Base-by-base conservation (phyloP, 495 filamentous ascomycete species). In the Xylona heveae region DNA sequence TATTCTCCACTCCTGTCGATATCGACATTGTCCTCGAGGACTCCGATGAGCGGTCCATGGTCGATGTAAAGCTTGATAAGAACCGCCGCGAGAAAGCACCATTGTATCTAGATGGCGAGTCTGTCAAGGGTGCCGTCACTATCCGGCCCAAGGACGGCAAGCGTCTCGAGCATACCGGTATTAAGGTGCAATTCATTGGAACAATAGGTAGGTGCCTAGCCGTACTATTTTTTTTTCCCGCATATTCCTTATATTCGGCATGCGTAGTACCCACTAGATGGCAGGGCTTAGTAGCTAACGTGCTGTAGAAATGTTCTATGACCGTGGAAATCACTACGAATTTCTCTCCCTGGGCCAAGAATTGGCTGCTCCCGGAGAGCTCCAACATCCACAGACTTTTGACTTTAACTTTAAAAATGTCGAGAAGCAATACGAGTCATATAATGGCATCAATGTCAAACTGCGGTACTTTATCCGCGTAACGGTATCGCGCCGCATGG, bases 391-490 rank as follows among this genome's bases (percentile, higher is more conserved):
- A 21, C 90, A 95, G 57, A 91, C 83, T 25, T 94, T 92, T 61
- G 80, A 90, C 36, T 99, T 99, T 69, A 92, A 94, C 58, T 99
- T 99, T 68, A 99, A 95, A 56, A 95, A 95, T 52, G 79, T 99
- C 42, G 88, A 99, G 65, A 99, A 99, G 61, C 83, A 91, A 51
- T 99, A 99, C 62, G 88, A 99, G 54, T 93, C 84, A 37, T 99
- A 99, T 64, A 91, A 93, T 56, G 88, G 88, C 45, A 99, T 99
- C 66, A 99, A 99, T 50, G 90, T 95, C 37, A 83, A 85, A 56
- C 68, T 99, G 45, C 82, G 90, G 34, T 99, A 99, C 64, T 99
- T 94, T 53, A 71, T 99, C 37, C 79, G 83, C 32, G 90, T 93
- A 39, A 95, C 90, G 6, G 90, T 95, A 23, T 88, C 84, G 14